A percentile compares a stretch with the other conserved stretches of the same genome.
Conservation (phyloP, 148 eudicot species). For the Simmondsia chinensis region DNA sequence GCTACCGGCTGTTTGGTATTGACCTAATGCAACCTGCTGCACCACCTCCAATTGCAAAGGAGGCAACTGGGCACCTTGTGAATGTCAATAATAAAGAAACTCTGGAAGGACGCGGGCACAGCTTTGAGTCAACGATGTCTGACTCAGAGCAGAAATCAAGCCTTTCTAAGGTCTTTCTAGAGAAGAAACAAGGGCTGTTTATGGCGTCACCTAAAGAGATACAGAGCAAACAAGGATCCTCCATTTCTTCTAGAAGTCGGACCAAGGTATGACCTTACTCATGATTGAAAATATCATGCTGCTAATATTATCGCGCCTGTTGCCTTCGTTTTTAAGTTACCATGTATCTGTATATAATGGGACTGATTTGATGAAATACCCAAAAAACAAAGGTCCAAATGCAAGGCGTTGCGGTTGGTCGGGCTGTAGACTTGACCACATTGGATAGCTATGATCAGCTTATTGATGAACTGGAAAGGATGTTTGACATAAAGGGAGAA, state of each 20-base stretch:
- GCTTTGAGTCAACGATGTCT: conserved; percentile 26
- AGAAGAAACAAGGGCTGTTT: conserved; percentile 26
- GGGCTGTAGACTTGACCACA: conserved; percentile 77
- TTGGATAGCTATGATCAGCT: conserved; percentile 64
- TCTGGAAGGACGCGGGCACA: conserved; percentile 24
- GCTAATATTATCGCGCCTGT: too few relatives aligned
- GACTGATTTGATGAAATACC: too few relatives aligned
- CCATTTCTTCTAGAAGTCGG: conserved; percentile 58
- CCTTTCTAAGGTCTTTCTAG: conserved; percentile 37
- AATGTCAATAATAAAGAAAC: conserved; percentile 7
- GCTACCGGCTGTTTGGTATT: conserved; percentile 74
- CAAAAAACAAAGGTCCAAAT: conserved; percentile 99
- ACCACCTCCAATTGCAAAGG: conserved; percentile 15
- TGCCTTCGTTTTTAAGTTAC: too few relatives aligned
- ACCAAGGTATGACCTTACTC: conserved; percentile 82
- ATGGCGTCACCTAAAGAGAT: conserved; percentile 38
- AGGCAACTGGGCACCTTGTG: conserved; percentile 16
- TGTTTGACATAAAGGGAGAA: conserved; percentile 80
- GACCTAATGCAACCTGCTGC: conserved; percentile 47
- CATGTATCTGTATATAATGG: too few relatives aligned
- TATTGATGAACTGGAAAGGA: conserved; percentile 61
- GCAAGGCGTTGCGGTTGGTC: conserved; percentile 95
- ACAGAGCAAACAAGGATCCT: conserved; percentile 49
- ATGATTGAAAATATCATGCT: too few relatives aligned
- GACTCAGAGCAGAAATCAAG: conserved; percentile 52